phyloP scores from a whole-genome alignment of 192 early-diverging fungal genomes.

The Umbelopsis vinacea region DNA sequence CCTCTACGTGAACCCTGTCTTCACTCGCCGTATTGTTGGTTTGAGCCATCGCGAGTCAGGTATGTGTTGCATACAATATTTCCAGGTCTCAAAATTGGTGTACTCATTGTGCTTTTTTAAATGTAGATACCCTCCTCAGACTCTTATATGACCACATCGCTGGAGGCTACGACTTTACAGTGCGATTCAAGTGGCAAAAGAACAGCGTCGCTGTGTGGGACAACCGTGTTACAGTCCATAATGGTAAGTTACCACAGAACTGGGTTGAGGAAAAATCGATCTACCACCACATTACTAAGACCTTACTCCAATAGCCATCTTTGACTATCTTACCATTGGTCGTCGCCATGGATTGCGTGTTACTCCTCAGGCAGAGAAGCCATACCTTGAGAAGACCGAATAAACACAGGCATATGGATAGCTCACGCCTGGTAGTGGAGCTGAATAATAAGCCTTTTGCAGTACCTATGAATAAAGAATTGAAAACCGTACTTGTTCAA shows the following conservation, averaged over 20 bases:
- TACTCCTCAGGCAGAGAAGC: slow-evolving; percentile 33
- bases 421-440: not conserved
- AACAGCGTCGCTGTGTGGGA: slow-evolving; percentile 72
- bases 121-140: slow-evolving; percentile 55
- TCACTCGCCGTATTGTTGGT: slow-evolving; percentile 61
- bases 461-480: too few species aligned
- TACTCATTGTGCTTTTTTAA: too few species aligned
- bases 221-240: slow-evolving; percentile 62
- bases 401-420: not conserved
- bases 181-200: slow-evolving; percentile 60
- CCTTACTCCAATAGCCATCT: slow-evolving; percentile 15
- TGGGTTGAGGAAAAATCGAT: not conserved
- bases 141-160: slow-evolving; percentile 58
- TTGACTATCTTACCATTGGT: slow-evolving; percentile 27
- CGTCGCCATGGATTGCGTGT: slow-evolving; percentile 41
- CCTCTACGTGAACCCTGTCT: slow-evolving; percentile 65
- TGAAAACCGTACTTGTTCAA: too few species aligned
- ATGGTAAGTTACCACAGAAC: slow-evolving; percentile 26
- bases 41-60: slow-evolving; percentile 51
- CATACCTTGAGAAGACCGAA: not conserved
- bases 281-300: not conserved
- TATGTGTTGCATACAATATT: not conserved
- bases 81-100: not conserved
- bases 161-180: slow-evolving; percentile 57
- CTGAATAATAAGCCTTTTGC: too few species aligned